These are phyloP conservation scores for Canariomyces notabilis DNA, from an alignment of 2,329 filamentous ascomycete genomes.

Conservation along the genomic window DNA sequence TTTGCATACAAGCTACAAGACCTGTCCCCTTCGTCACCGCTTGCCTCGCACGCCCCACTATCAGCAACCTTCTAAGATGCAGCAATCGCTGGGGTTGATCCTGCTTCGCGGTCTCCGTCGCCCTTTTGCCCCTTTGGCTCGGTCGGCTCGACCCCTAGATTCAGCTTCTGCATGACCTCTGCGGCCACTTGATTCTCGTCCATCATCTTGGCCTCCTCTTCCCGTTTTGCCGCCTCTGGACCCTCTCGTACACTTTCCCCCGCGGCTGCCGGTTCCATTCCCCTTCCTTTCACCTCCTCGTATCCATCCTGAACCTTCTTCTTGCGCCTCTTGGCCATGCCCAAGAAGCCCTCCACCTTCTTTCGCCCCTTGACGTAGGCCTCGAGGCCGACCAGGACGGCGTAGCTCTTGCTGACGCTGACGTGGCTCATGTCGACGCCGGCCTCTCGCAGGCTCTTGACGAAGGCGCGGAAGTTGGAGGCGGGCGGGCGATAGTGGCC, in stretches of 20 bases:
- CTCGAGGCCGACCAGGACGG: conserved; percentile 77
- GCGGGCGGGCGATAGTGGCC: conserved; percentile 85
- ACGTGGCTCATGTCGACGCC: conserved; percentile 77
- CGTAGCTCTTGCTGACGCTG: conserved; percentile 75
- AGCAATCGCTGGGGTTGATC: not conserved
- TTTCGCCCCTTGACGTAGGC: conserved; percentile 47
- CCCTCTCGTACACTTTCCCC: not conserved
- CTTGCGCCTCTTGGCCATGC: conserved; percentile 11
- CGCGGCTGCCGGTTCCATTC: not conserved
- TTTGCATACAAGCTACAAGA: no score
- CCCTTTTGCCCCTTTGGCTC: conserved; percentile 17
- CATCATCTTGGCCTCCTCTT: conserved; percentile 9
- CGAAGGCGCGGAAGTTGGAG: conserved; percentile 76
- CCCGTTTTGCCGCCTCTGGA: no score
- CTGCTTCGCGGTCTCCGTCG: not conserved
- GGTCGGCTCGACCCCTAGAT: conserved; percentile 1
- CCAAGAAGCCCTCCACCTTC: conserved; percentile 17
- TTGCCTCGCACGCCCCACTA: no score
- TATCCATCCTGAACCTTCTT: conserved; percentile 3
- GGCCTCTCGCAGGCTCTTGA: conserved; percentile 64
- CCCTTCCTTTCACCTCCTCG: conserved; percentile 3
- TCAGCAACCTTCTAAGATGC: not conserved
- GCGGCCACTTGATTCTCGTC: conserved; percentile 13
- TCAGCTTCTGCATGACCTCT: conserved; percentile 15
- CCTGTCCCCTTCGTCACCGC: no score